phyloP scores from a whole-genome alignment of 768 basidiomycete species.

The Dentipellis sp. region DNA sequence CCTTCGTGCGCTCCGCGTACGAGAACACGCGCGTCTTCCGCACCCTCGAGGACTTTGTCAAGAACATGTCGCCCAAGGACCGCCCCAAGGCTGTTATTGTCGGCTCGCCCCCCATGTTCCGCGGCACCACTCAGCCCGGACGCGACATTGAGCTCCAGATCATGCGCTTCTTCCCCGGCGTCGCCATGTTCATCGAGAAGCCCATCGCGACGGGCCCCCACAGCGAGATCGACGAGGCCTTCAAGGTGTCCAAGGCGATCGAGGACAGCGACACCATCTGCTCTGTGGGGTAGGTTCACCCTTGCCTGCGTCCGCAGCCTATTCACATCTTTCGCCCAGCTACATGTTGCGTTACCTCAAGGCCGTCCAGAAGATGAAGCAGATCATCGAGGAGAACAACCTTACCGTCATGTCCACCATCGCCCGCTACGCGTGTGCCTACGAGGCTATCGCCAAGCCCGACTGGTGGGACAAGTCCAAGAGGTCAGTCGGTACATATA shows the following conservation, averaged over 20 bases:
- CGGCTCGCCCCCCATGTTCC: conserved; percentile 90
- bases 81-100: conserved; percentile 78
- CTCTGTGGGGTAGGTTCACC: conserved; percentile 69
- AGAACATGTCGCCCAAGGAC: conserved; percentile 52
- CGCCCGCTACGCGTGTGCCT: conserved; percentile 89
- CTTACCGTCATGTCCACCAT: conserved; percentile 94
- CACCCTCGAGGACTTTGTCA: conserved; percentile 78
- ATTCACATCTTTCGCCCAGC: conserved; percentile 26
- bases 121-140: conserved; percentile 66
- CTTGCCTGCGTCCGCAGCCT: background rate
- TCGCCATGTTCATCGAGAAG: conserved; percentile 89
- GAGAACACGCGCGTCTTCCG: conserved; percentile 79
- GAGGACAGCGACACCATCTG: conserved; percentile 64
- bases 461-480: conserved; percentile 95
- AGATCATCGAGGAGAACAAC: conserved; percentile 89
- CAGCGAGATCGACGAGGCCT: conserved; percentile 57
- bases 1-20: conserved; percentile 92
- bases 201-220: conserved; percentile 78
- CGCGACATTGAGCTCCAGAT: conserved; percentile 86
- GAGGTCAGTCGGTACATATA: conserved; percentile 34
- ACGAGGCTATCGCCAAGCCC: conserved; percentile 66
- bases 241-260: conserved; percentile 65
- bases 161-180: conserved; percentile 78
- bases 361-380: conserved; percentile 94
- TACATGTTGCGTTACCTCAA: conserved; percentile 93